These are phyloP conservation scores for Chlorella sp. DNA, from an alignment of 139 green algal species.

Conservation along the genomic window DNA sequence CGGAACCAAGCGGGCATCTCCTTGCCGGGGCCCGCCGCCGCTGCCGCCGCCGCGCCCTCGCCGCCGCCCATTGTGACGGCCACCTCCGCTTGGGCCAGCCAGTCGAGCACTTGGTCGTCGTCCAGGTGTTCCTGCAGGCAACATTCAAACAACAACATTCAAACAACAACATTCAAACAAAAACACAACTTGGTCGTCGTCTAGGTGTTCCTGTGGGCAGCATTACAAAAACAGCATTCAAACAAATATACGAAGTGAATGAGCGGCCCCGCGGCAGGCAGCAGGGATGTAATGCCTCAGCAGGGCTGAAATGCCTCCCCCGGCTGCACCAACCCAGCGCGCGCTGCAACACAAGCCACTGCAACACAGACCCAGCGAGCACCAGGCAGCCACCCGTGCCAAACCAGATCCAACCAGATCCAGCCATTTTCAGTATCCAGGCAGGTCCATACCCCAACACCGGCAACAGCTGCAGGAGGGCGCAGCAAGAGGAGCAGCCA, in stretches of 20 bases:
- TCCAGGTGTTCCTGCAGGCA: slow-evolving; percentile 38
- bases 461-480: no score
- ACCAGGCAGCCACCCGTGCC: no score
- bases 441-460: no score
- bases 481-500: no score
- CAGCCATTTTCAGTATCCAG: no score
- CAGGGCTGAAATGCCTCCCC: no score
- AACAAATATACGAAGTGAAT: no score
- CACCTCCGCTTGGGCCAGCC: slow-evolving; percentile 46
- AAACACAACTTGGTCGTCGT: not conserved
- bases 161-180: no score
- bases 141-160: no score
- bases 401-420: not conserved
- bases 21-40: slow-evolving; percentile 29
- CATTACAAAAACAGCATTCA: no score
- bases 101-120: slow-evolving; percentile 48
- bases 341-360: not conserved
- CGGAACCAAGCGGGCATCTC: slow-evolving; percentile 54
- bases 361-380: not conserved
- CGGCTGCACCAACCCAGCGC: no score
- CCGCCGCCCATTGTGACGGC: slow-evolving; percentile 1
- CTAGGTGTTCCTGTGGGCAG: not conserved
- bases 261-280: no score
- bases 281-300: not conserved
- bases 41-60: slow-evolving; percentile 2